phyloP scores from a whole-genome alignment of 164 flowering plant genomes.

The Annona cherimola region DNA sequence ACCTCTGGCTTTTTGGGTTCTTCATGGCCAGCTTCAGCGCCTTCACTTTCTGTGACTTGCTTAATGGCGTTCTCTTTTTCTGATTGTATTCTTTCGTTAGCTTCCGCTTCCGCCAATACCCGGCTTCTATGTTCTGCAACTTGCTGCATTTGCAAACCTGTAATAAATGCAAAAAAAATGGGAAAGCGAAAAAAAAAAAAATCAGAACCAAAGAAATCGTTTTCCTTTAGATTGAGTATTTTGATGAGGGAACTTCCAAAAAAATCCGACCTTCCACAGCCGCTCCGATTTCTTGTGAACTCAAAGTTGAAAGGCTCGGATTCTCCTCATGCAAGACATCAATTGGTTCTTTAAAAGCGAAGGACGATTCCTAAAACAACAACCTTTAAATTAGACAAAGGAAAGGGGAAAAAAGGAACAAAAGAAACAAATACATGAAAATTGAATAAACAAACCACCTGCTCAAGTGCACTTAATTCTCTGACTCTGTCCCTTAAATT shows the following conservation, averaged over 20 bases:
- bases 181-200: neutral
- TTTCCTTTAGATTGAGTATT: neutral
- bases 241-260: neutral
- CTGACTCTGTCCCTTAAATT: conserved; percentile 13
- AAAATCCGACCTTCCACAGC: conserved; percentile 24
- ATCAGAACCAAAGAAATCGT: neutral
- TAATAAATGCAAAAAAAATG: neutral
- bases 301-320: neutral
- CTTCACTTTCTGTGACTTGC: conserved; percentile 31
- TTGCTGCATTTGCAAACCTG: conserved; percentile 21
- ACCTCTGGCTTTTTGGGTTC: neutral
- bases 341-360: conserved; percentile 46
- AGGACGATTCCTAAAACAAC: conserved; percentile 41
- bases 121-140: conserved; percentile 44
- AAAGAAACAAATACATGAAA: neutral
- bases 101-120: conserved; percentile 39
- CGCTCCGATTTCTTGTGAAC: conserved; percentile 9
- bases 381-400: conserved; percentile 2
- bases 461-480: conserved; percentile 55
- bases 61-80: conserved; percentile 40
- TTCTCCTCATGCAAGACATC: conserved; percentile 42
- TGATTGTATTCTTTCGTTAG: conserved; percentile 3
- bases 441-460: conserved; percentile 33
- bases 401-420: conserved; percentile 16
- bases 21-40: neutral